These are phyloP conservation scores for Pseudodiploospora longispora DNA, from an alignment of 2,329 filamentous ascomycete species.

Conservation along the genomic window DNA sequence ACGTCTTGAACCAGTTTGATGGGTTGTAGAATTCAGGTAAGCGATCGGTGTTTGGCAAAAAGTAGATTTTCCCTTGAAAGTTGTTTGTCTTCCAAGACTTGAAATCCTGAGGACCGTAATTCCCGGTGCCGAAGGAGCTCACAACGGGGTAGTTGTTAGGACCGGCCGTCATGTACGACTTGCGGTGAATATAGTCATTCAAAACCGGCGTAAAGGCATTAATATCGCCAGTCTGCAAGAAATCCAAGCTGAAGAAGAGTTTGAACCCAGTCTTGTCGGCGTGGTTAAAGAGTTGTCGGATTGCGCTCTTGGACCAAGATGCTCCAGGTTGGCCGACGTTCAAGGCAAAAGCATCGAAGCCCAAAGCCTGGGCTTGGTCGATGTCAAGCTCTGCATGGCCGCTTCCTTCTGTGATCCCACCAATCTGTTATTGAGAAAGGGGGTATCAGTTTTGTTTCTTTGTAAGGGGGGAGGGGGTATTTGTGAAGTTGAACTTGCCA, in stretches of 20 bases:
- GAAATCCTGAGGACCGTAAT: background rate
- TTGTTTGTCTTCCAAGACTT: background rate
- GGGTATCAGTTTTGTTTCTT: too few species aligned
- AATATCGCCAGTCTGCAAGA: conserved; percentile 3
- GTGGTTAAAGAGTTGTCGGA: conserved; percentile 6
- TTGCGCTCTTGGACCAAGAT: conserved; percentile 1
- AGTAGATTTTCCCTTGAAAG: conserved; percentile 4
- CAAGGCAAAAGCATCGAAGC: conserved; percentile 23
- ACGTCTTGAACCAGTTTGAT: conserved; percentile 1
- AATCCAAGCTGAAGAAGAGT: conserved; percentile 11
- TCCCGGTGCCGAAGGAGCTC: conserved; percentile 8
- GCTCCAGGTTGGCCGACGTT: conserved; percentile 15
- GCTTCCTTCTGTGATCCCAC: background rate
- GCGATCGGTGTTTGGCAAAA: conserved; percentile 8
- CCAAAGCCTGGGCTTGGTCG: conserved; percentile 12
- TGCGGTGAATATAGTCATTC: conserved; percentile 2
- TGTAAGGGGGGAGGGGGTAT: background rate
- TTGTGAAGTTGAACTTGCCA: conserved; percentile 1
- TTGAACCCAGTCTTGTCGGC: conserved; percentile 8
- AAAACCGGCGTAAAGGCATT: conserved; percentile 2
- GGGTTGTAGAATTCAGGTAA: conserved; percentile 4
- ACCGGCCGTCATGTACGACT: conserved; percentile 3
- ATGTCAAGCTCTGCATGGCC: conserved; percentile 12
- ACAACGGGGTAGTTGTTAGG: conserved; percentile 4
- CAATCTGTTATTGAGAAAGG: conserved; percentile 1